Base-by-base conservation (phyloP, 2,329 filamentous ascomycete genomes). In the Incumbomyces lentus region DNA sequence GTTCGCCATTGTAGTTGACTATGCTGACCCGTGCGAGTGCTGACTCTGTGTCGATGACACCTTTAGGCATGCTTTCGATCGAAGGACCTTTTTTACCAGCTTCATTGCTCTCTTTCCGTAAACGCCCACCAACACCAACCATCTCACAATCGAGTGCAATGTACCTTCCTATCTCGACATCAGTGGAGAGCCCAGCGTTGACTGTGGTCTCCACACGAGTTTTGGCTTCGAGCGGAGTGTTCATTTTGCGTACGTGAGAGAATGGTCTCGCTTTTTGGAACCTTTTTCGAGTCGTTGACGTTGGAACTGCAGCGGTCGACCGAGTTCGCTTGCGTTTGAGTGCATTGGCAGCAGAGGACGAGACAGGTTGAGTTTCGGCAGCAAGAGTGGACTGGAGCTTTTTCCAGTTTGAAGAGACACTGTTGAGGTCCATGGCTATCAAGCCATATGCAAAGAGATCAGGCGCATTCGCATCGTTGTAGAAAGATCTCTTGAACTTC, bases 131-230 rank as follows among this genome's bases (percentile, higher is more conserved):
- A 0, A 93, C 79, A 40, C 90, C 92, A 19, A 98, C 92, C 92
- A 98, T 98, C 68, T 98, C 92, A 65, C 92, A 98, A 69, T 98
- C 92, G 39, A 98, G 78, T 16, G 86, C 84, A 35, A 98, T 69
- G 63, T 94, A 98, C 72, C 92, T 94, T 43, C 90, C 92, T 16
- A 89, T 69, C 44, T 87, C 78, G 31, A 83, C 67, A 5, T 74
- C 77, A 18, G 31, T 16, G 2, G 36, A 46, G 40, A 46, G 38
- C 10, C 42, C 47, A 8, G 42, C 43, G 18, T 49, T 49, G 35
- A 46, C 26, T 14, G 16, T 13, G 13, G 44, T 16, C 14, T 46
- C 33, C 3, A 29, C 29, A 13, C 13, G 14, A 18, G 36, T 10
- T 26, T 29, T 16, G 8, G 16, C 13, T 12, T 36, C 4, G 14